Base-by-base conservation (phyloP, 2,329 filamentous ascomycete species). In the Fusarium sp. region DNA sequence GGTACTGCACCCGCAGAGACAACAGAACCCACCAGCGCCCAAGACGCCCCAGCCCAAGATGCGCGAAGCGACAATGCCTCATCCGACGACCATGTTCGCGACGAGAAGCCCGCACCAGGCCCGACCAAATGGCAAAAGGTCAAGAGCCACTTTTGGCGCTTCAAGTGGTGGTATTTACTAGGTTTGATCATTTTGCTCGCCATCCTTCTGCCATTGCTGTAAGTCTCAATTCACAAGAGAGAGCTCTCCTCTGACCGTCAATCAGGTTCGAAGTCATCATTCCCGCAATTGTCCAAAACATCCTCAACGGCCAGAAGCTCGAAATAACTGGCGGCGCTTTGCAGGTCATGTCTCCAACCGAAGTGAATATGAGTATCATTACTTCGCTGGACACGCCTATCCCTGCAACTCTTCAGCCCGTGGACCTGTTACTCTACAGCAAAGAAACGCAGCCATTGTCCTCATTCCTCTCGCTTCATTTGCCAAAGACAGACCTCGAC, bases 121-220 rank as follows among this genome's bases (percentile, higher is more conserved):
- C 41, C 44, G 2, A 66, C 69, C 15, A 77, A 79, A 66, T 77
- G 74, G 60, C 74, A 84, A 57, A 83, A 80, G 61, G 18, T 70
- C 47, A 82, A 79, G 58, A 71, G 72, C 2, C 84, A 85, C 69
- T 82, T 79, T 58, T 71, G 75, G n/a, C 75, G 78, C 29, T 84
- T 82, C 59, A 82, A 80, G 76, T 80, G 79, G 75, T 79, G 80
- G 75, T 84, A 85, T 68, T 48, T 83, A 6, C 72, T 82, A n/a
- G 81, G 70, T 18, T 52, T 76, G 15, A 68, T 83, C 31, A 73
- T 84, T 28, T 77, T 84, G 8, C 77, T 83, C 3, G 80, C 80
- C 8, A 84, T 85, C 23, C 68, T 84, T 6, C 62, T 85, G 6
- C 83, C 84, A 1, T 70, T 85, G 20, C 65, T 84, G 83, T 85